Conservation (phyloP, 345 rosid species). For the Syzygium jambos region DNA sequence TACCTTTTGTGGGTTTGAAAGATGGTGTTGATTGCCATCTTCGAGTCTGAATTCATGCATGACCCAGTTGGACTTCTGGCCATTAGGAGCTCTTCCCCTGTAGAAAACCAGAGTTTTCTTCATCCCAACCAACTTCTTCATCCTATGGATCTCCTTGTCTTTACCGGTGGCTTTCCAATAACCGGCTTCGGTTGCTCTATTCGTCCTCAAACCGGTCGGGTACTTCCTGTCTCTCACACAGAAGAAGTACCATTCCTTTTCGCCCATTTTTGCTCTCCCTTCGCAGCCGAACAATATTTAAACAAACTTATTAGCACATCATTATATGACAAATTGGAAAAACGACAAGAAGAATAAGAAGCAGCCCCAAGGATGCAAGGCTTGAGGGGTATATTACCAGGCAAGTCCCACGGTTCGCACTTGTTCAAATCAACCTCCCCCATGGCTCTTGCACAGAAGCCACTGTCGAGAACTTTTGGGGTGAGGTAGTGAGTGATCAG, state of each 20-base stretch:
- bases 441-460: conserved; percentile 63
- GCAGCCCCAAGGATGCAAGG: not conserved
- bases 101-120: conserved; percentile 93
- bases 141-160: conserved; percentile 69
- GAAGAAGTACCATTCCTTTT: conserved; percentile 95
- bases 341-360: not conserved
- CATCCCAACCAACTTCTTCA: conserved; percentile 81
- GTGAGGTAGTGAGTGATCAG: conserved; percentile 70
- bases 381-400: conserved; percentile 28
- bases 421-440: conserved; percentile 94
- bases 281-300: not conserved
- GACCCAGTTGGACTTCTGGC: conserved; percentile 74
- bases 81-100: conserved; percentile 86
- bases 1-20: not conserved
- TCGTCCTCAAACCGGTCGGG: conserved; percentile 85
- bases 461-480: conserved; percentile 56
- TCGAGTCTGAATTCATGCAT: conserved; percentile 87
- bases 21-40: not conserved
- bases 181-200: conserved; percentile 86
- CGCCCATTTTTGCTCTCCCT: conserved; percentile 97
- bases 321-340: not conserved
- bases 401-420: conserved; percentile 97
- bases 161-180: conserved; percentile 98
- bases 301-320: not conserved
- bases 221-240: conserved; percentile 84